Evolutionary conservation across 805 yeast species (phyloP), one percentile per base, ranked within the genome.

Genomic region (Komagataella pastoris): DNA sequence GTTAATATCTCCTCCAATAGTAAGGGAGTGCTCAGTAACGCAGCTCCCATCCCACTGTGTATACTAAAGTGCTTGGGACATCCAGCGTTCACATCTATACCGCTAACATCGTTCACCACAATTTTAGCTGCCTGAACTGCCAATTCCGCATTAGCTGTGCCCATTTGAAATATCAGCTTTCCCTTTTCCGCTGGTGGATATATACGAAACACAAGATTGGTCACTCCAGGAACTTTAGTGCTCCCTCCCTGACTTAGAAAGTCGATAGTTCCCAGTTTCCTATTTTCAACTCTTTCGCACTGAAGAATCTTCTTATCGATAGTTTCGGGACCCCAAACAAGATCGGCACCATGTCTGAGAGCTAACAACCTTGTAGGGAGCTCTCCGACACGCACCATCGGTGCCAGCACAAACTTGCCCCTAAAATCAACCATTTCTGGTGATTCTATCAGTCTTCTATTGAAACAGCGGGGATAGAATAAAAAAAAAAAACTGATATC

Each of bases 11-110:
- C 73, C 56, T 83, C 85, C 17, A 93, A 71, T 44, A 78, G 68
- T 47, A 87, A 96, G 0, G 98, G 97, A 0, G 90, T 87, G 36
- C 74, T 71, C 52, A 93, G 70, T 48, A 93, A 70, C 0, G 96
- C 97, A 2, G 98, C 96, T 4, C 99, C 99, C 98, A 93, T 93
- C 1, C 99, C 99, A 0, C 95, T 75, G 65, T 93, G 99, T 2
- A 89, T 75, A 1, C 95, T 85, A 61, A 93, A 93, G 58, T 89
- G 97, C 64, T 91, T 93, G 3, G 99, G 99, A 67, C 99, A 93
- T 4, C 99, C 99, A 24, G 96, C 88, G 65, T 93, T 93, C 53
- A 93, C 75, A 63, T 93, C 99, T 4, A 93, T 85, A 7, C 95
- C 98, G 56, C 80, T 89, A 2, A 93, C 98, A 65, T 93, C 98